phyloP scores from a whole-genome alignment of 805 yeast genomes.

The Myxozyma vanderwaltii region DNA sequence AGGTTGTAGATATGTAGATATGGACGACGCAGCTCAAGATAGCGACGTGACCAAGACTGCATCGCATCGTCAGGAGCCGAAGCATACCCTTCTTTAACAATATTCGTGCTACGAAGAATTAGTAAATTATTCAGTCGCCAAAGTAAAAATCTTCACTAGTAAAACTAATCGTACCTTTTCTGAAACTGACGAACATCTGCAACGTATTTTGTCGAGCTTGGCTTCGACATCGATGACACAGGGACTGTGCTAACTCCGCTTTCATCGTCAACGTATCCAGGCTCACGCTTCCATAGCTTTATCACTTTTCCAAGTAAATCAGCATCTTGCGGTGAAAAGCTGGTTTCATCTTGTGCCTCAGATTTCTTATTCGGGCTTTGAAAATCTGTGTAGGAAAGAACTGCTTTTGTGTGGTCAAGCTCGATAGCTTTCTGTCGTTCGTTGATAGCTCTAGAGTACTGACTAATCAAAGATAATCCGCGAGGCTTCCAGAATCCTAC shows the following conservation, averaged over 20 bases:
- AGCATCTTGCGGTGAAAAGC: background rate
- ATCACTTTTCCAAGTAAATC: constrained; percentile 2
- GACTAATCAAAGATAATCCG: constrained; percentile 19
- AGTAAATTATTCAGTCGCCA: background rate
- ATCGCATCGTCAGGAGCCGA: constrained; percentile 26
- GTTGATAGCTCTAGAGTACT: constrained; percentile 3
- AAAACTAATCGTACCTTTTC: constrained; percentile 16
- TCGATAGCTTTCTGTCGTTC: constrained; percentile 1
- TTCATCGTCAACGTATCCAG: constrained; percentile 8
- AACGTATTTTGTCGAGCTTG: constrained; percentile 20
- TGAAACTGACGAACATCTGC: constrained; percentile 28
- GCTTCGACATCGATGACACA: constrained; percentile 7
- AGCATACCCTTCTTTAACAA: constrained; percentile 20
- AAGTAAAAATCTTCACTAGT: too few species aligned
- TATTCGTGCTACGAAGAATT: background rate
- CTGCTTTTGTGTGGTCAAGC: constrained; percentile 13
- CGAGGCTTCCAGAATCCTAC: constrained; percentile 31
- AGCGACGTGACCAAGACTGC: constrained; percentile 27
- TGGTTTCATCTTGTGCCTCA: background rate
- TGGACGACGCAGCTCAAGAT: constrained; percentile 31
- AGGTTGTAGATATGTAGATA: constrained; percentile 21
- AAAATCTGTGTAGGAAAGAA: background rate
- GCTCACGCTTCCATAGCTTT: constrained; percentile 15
- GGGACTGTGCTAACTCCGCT: background rate
- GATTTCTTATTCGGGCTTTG: background rate